phyloP scores from a whole-genome alignment of 495 filamentous ascomycete species.

The Aspergillus baeticus region DNA sequence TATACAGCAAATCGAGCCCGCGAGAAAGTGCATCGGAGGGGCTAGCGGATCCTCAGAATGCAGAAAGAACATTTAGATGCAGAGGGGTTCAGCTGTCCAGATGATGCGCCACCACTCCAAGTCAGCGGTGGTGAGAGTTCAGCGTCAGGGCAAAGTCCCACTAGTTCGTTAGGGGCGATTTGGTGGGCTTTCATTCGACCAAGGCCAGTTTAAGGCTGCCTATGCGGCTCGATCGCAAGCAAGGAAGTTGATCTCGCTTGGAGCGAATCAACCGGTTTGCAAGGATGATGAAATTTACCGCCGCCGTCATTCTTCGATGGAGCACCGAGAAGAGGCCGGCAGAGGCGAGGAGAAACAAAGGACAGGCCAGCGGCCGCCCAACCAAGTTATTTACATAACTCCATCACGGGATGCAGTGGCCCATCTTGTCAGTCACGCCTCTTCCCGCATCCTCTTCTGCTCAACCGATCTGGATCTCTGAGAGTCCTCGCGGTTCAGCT shows the following conservation, averaged over 20 bases:
- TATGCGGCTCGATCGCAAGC: constrained; percentile 19
- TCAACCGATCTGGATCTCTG: background rate
- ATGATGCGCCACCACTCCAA: constrained; percentile 29
- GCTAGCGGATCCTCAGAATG: constrained; percentile 14
- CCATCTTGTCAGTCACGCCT: no score
- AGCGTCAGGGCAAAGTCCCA: constrained; percentile 15
- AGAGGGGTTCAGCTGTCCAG: constrained; percentile 34
- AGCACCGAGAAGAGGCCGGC: background rate
- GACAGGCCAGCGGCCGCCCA: background rate
- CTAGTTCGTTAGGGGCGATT: constrained; percentile 22
- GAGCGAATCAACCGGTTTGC: background rate
- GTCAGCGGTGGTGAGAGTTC: constrained; percentile 11
- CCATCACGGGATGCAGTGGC: background rate
- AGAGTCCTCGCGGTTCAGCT: constrained; percentile 8
- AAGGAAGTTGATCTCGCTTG: constrained; percentile 6
- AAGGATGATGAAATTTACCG: background rate
- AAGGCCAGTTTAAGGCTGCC: constrained; percentile 19
- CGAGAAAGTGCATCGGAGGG: constrained; percentile 20
- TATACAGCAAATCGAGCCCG: constrained; percentile 16
- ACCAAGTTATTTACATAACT: background rate
- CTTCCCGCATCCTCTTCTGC: background rate
- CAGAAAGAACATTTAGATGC: constrained; percentile 18
- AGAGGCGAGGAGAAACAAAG: background rate
- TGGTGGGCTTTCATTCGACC: constrained; percentile 9
- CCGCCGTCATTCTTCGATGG: background rate